Evolutionary conservation across 768 basidiomycete genomes (phyloP), one percentile per base, ranked within the genome.

Genomic region (Rhizopogon rudus): DNA sequence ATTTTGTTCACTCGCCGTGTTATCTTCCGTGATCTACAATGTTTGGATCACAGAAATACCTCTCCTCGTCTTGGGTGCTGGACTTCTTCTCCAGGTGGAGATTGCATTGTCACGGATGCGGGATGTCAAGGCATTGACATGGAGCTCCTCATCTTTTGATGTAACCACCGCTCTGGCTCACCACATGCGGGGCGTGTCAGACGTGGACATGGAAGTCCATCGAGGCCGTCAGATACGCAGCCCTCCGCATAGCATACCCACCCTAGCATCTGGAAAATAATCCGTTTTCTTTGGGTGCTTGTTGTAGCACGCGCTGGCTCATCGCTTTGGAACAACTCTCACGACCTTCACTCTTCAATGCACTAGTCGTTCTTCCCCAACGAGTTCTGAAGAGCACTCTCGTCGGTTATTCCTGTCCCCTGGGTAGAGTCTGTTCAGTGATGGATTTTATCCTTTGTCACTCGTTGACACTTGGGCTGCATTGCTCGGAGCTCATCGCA

Each of bases 91-190:
- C 16, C 69, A 70, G 48, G 63, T 56, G 0, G 5, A 58, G 5
- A 61, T 70, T 39, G 66, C 66, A 10, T 54, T 69, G 17, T 44
- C 40, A 1, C 64, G 66, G 13, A 55, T 61, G 16, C 49, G 58
- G 29, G 33, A 53, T 22, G 61, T 66, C 16, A 57, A 63, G 48
- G 58, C 71, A 35, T 40, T 65, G 49, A 70, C 69, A 6, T 70
- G 69, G 69, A 71, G 69, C 14, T 65, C 67, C 29, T 70, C 67
- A 2, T 57, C 66, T 16, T 61, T 69, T 13, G 67, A 67, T 10
- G 59, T 65, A 0, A 66, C 67, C 2, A 67, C 69, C 2, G 69
- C 68, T 2, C 57, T 70, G 31, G 54, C 69, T 12, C 62, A 65
- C 16, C 62, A 71, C 33, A 70, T 70, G 69, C 53, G 33, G 12